A percentile compares a stretch with the other conserved stretches of the same genome.
Conservation (phyloP, 1,284 basidiomycete species). For the Marasmius fiardii region DNA sequence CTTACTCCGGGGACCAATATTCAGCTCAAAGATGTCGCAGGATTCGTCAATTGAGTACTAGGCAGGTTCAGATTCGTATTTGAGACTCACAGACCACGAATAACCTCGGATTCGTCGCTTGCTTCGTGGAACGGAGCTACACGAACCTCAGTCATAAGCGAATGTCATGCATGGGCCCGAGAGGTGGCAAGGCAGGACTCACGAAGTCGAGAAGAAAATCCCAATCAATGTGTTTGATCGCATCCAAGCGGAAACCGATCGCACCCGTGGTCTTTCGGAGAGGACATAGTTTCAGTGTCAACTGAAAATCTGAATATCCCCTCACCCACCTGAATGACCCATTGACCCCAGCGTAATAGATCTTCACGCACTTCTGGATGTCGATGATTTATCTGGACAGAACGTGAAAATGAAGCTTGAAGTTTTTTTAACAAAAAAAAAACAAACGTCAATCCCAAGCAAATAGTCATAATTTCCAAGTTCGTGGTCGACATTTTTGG, state of each 20-base stretch:
- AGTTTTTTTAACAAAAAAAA: neutral
- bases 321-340: slow-evolving; percentile 60
- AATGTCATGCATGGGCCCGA: neutral
- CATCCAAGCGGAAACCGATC: slow-evolving; percentile 83
- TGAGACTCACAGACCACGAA: slow-evolving; percentile 55
- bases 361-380: slow-evolving; percentile 79
- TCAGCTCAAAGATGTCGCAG: slow-evolving; percentile 38
- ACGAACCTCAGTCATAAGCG: neutral
- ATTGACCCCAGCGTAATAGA: slow-evolving; percentile 62
- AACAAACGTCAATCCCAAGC: slow-evolving; percentile 62
- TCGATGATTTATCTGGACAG: slow-evolving; percentile 77
- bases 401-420: neutral
- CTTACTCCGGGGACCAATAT: slow-evolving; percentile 69
- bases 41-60: slow-evolving; percentile 3
- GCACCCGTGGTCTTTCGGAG: slow-evolving; percentile 77
- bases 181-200: slow-evolving; percentile 22
- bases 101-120: slow-evolving; percentile 43
- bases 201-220: slow-evolving; percentile 67
- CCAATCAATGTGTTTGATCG: slow-evolving; percentile 81
- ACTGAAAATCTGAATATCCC: neutral
- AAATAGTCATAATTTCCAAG: slow-evolving; percentile 82
- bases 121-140: slow-evolving; percentile 52
- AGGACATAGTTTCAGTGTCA: slow-evolving; percentile 3
- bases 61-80: neutral
- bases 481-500: slow-evolving; percentile 62